Evolutionary conservation across 2,329 filamentous ascomycete genomes (phyloP).

Genomic region (Beauveria brongniartii): DNA sequence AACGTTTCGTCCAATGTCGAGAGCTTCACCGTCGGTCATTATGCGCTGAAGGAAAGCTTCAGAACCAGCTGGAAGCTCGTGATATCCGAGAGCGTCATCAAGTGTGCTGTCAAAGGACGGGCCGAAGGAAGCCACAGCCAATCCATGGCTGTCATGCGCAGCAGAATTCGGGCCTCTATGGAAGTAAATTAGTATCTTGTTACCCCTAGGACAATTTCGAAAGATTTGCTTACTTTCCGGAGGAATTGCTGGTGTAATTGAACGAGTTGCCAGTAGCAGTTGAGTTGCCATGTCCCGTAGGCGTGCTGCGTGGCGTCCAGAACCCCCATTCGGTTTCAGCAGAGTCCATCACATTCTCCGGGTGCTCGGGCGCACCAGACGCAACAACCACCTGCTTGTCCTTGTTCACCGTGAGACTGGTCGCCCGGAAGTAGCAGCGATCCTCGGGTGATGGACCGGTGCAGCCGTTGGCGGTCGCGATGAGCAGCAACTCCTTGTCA

Average conservation of each 20-base stretch:
- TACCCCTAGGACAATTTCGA: too few species aligned
- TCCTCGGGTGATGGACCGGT: slow-evolving; percentile 19
- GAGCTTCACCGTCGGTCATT: background rate
- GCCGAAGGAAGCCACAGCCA: slow-evolving; percentile 20
- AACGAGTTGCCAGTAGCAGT: slow-evolving; percentile 15
- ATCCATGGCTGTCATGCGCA: slow-evolving; percentile 6
- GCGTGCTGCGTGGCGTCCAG: slow-evolving; percentile 13
- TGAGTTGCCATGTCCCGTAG: background rate
- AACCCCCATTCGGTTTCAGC: slow-evolving; percentile 21
- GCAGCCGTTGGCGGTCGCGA: slow-evolving; percentile 20
- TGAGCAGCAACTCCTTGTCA: slow-evolving; percentile 18
- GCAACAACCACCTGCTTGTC: slow-evolving; percentile 15
- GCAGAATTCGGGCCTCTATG: background rate
- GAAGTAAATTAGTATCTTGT: background rate
- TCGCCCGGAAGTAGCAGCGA: slow-evolving; percentile 23
- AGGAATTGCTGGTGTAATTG: slow-evolving; percentile 13
- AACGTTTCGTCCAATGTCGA: background rate
- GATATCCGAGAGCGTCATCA: slow-evolving; percentile 19
- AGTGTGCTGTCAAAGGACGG: slow-evolving; percentile 22
- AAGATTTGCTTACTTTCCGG: background rate
- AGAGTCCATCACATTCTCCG: slow-evolving; percentile 16
- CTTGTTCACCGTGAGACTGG: slow-evolving; percentile 13
- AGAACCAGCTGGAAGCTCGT: slow-evolving; percentile 12
- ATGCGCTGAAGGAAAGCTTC: slow-evolving; percentile 13
- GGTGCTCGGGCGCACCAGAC: slow-evolving; percentile 15